Conservation (phyloP, 331 rosid genomes). For the Malus hybrid region DNA sequence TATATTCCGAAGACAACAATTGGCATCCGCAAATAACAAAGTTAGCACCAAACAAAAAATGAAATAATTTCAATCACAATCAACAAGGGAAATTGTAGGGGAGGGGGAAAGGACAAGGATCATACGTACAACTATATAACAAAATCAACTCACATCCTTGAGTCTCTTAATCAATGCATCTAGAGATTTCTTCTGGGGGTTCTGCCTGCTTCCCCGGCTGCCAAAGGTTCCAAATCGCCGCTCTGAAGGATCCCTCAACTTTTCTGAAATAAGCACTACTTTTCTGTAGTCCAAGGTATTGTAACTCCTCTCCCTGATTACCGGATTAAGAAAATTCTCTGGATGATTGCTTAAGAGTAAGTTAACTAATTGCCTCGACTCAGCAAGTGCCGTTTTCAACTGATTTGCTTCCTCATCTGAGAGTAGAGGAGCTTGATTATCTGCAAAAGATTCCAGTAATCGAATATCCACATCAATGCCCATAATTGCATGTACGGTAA, state of each 20-base stretch:
- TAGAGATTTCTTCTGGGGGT: constrained; percentile 88
- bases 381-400: constrained; percentile 62
- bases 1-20: constrained; percentile 18
- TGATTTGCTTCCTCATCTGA: constrained; percentile 73
- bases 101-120: constrained; percentile 23
- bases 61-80: constrained; percentile 29
- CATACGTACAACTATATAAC: constrained; percentile 35
- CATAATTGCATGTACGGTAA: constrained; percentile 55
- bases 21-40: constrained; percentile 17
- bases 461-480: constrained; percentile 78
- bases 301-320: constrained; percentile 93
- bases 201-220: constrained; percentile 75
- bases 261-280: constrained; percentile 72
- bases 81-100: background rate
- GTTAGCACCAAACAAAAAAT: constrained; percentile 28
- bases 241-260: constrained; percentile 83
- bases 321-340: constrained; percentile 83
- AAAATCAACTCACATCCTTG: constrained; percentile 58
- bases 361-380: constrained; percentile 69
- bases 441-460: constrained; percentile 78
- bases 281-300: constrained; percentile 68
- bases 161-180: constrained; percentile 31
- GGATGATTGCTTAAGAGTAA: constrained; percentile 89
- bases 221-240: constrained; percentile 91
- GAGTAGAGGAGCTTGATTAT: constrained; percentile 63